A percentile compares a stretch with the other conserved stretches of the same genome.
Conservation (phyloP, 2,329 filamentous ascomycete genomes). For the Verticillium longisporum region DNA sequence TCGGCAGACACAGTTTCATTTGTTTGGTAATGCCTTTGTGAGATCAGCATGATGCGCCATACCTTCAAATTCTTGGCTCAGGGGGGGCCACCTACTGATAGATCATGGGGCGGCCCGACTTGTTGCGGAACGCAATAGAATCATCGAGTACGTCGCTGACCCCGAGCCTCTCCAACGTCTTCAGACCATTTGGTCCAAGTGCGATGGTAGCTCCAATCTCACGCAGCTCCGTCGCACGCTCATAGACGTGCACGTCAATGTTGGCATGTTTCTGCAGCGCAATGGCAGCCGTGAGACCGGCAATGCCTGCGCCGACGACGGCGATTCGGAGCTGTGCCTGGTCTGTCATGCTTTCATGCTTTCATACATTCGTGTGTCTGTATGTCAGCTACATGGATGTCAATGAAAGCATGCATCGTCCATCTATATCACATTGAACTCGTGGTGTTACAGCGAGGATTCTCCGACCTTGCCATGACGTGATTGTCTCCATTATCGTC, state of each 20-base stretch:
- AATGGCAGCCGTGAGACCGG: constrained; percentile 39
- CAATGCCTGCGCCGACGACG: constrained; percentile 44
- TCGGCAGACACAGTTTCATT: constrained; percentile 38
- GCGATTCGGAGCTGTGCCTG: constrained; percentile 29
- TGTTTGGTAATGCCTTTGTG: constrained; percentile 29
- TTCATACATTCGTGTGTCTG: background rate
- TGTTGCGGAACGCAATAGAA: constrained; percentile 30
- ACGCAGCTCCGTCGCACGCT: constrained; percentile 35
- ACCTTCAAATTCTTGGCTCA: background rate
- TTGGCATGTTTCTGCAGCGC: constrained; percentile 32
- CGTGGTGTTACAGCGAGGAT: background rate
- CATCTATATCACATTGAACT: background rate
- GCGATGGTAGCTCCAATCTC: constrained; percentile 42
- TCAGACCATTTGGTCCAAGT: constrained; percentile 45
- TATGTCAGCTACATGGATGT: background rate
- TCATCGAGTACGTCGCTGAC: constrained; percentile 36
- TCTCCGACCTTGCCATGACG: background rate
- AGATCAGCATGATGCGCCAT: no score
- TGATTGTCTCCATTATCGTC: background rate
- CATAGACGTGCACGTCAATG: constrained; percentile 41
- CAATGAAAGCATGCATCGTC: background rate
- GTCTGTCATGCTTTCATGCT: constrained; percentile 6
- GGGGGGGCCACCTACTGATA: constrained; percentile 27
- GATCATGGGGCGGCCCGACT: constrained; percentile 35
- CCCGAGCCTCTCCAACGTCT: constrained; percentile 42